Percentiles rank a stretch among this genome's conserved stretches.
These are phyloP conservation scores for Geopyxis carbonaria DNA, from an alignment of 495 filamentous ascomycete genomes.

Conservation along the genomic window DNA sequence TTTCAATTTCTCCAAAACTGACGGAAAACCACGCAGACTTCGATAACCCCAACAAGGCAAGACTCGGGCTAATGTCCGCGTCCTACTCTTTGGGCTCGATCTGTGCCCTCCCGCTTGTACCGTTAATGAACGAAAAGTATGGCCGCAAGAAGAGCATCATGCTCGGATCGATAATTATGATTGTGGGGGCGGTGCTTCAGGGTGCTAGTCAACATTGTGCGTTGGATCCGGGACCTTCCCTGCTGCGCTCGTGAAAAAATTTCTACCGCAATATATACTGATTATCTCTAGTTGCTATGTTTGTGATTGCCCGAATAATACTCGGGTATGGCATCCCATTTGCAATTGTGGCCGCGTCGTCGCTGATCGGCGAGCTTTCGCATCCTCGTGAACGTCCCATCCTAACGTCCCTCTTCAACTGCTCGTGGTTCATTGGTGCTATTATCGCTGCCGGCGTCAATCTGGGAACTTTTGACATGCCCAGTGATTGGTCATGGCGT, in stretches of 20 bases:
- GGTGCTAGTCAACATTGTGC: conserved; percentile 33
- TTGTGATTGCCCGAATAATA: conserved; percentile 45
- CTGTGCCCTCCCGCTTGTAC: conserved; percentile 42
- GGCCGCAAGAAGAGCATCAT: conserved; percentile 43
- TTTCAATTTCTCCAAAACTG: neutral
- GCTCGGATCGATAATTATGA: conserved; percentile 41
- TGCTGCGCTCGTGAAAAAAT: too few species aligned
- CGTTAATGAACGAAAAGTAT: conserved; percentile 37
- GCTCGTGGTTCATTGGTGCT: conserved; percentile 44
- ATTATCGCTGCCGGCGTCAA: conserved; percentile 42
- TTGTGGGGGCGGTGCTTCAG: conserved; percentile 41
- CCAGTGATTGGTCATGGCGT: conserved; percentile 45
- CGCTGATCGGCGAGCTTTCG: conserved; percentile 46
- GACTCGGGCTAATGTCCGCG: conserved; percentile 23
- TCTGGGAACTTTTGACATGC: conserved; percentile 39
- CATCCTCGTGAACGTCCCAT: conserved; percentile 51
- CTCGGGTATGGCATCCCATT: conserved; percentile 49
- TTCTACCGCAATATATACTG: conserved; percentile 2
- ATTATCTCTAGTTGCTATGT: conserved; percentile 35
- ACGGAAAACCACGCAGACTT: conserved; percentile 25
- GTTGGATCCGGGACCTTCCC: conserved; percentile 2
- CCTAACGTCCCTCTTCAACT: conserved; percentile 51
- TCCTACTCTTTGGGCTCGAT: conserved; percentile 39
- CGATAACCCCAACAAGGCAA: conserved; percentile 22
- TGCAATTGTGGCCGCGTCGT: conserved; percentile 46